A percentile compares a stretch with the other conserved stretches of the same genome.
Evolutionary conservation across 2,329 filamentous ascomycete genomes (phyloP).

Genomic region (Penicillium sp.): DNA sequence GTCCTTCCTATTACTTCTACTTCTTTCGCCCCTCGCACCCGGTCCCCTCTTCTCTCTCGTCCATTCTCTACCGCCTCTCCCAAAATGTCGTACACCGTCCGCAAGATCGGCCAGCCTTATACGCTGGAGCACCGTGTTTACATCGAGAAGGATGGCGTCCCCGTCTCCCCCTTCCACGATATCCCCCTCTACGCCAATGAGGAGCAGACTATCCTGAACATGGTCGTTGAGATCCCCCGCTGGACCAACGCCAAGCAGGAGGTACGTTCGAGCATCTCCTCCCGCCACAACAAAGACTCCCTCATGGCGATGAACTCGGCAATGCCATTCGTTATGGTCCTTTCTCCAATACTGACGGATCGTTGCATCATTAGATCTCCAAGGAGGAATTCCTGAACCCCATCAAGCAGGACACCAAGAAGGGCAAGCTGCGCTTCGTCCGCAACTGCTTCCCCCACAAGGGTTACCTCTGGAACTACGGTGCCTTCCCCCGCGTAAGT

Average conservation of each 20-base stretch:
- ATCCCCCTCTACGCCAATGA: conserved; percentile 96
- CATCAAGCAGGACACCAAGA: conserved; percentile 99
- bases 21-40: conserved; percentile 24
- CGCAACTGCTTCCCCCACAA: conserved; percentile 99
- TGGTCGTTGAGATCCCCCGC: conserved; percentile 98
- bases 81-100: conserved; percentile 59
- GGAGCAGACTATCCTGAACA: conserved; percentile 95
- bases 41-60: conserved; percentile 43
- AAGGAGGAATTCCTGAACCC: conserved; percentile 98
- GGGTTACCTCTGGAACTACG: conserved; percentile 99
- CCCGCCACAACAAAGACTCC: background rate
- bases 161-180: conserved; percentile 95
- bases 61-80: conserved; percentile 42
- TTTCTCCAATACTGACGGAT: conserved; percentile 13
- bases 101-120: conserved; percentile 84
- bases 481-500: conserved; percentile 92
- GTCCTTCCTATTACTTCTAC: too few relatives aligned
- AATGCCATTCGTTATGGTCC: background rate
- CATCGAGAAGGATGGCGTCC: conserved; percentile 94
- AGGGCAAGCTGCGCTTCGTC: conserved; percentile 98
- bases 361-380: conserved; percentile 65
- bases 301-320: background rate
- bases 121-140: conserved; percentile 96
- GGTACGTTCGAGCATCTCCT: conserved; percentile 51
- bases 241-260: conserved; percentile 99